Evolutionary conservation across 2,329 filamentous ascomycete species (phyloP), one percentile per base, ranked within the genome.

Genomic region (Exophiala xenobiotica): DNA sequence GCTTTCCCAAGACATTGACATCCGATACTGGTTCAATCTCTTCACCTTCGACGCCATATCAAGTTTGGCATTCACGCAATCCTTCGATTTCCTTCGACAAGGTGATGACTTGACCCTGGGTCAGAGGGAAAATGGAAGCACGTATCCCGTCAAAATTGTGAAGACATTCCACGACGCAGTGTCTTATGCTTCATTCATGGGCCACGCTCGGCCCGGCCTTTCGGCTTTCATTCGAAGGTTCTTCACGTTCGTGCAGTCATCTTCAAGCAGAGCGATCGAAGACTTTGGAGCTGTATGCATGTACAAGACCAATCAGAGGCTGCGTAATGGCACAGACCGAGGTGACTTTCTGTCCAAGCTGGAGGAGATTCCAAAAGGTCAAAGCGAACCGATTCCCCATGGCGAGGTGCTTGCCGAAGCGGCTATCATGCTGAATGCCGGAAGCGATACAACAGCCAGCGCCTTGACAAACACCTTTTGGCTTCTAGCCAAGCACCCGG

Each of bases 381-480:
- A 29, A 29, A 29, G 6, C 12, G 26, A 6, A 29, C 26, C 6
- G 12, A 6, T 29, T 29, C 26, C 26, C 6, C 26, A 29, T 12
- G 55, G 55, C 12, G 53, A 56, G n/a, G 16, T 58, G 8, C 35
- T 58, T 4, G 53, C 55, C 14, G 55, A 58, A 43, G 42, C 41
- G 33, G 18, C 16, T 16, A 53, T 53, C 14, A 56, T 58, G 53
- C 52, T 58, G 55, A 58, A 58, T 23, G 53, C 48, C 2, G 55
- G 53, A 1, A 57, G 51, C 2, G 54, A 57, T 24, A 57, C 51
- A n/a, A 57, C 54, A 2, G 47, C 51, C 4, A 51, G 47, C 1
- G 54, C 54, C n/a, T 16, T 57, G 41, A 57, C 54, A 8, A 54
- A 57, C 42, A 52, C 54, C 3, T 44, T 57, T 14, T 57, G 20